phyloP scores from a whole-genome alignment of 768 basidiomycete genomes.

The Phaeotremella fagi region DNA sequence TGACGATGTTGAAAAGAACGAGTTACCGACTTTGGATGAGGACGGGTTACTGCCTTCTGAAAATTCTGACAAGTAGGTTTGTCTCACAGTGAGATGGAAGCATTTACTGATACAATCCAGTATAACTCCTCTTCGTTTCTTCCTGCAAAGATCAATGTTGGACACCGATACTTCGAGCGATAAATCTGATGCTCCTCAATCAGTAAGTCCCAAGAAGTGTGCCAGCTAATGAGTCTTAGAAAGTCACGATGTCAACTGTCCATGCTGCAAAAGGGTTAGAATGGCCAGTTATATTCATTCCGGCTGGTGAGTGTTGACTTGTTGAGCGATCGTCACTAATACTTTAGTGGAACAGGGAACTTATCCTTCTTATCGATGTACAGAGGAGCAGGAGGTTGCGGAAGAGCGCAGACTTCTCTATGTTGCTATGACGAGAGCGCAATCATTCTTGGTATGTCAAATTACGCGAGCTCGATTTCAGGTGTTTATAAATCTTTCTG shows the following conservation, averaged over 20 bases:
- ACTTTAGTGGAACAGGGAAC: slow-evolving; percentile 60
- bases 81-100: neutral
- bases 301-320: slow-evolving; percentile 29
- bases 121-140: slow-evolving; percentile 62
- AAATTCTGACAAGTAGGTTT: neutral
- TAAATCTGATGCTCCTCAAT: slow-evolving; percentile 50
- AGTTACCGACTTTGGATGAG: too few species aligned
- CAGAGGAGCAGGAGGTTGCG: slow-evolving; percentile 61
- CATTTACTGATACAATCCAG: slow-evolving; percentile 13
- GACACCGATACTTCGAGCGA: slow-evolving; percentile 67
- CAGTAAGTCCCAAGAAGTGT: slow-evolving; percentile 14
- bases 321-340: neutral
- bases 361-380: slow-evolving; percentile 65
- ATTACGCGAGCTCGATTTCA: neutral
- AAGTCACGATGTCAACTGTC: slow-evolving; percentile 78
- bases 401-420: slow-evolving; percentile 83
- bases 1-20: neutral
- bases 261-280: slow-evolving; percentile 88
- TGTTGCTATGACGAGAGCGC: slow-evolving; percentile 83
- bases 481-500: slow-evolving; percentile 1
- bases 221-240: too few species aligned
- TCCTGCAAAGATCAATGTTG: slow-evolving; percentile 75
- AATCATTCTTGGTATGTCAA: slow-evolving; percentile 56
- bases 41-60: neutral
- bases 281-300: slow-evolving; percentile 78